Conservation (phyloP, 768 basidiomycete genomes). For the Boletus rubroflammeus region DNA sequence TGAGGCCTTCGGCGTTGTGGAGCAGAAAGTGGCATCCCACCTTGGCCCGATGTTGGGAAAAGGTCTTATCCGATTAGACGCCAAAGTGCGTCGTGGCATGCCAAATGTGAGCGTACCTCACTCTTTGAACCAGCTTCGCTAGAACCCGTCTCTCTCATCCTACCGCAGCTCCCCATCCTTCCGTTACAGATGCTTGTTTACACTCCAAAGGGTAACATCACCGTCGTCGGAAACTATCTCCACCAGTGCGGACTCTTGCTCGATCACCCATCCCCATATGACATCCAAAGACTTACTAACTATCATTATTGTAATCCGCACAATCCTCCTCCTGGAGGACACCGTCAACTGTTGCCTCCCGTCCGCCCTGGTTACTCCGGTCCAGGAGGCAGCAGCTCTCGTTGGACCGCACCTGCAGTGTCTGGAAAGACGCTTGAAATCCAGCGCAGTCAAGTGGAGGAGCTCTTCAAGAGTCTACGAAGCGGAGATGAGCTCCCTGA, state of each 20-base stretch:
- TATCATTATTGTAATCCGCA: conserved; percentile 89
- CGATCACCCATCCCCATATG: conserved; percentile 74
- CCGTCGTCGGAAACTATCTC: conserved; percentile 74
- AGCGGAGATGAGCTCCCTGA: conserved; percentile 84
- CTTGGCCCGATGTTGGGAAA: conserved; percentile 83
- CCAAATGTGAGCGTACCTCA: conserved; percentile 50
- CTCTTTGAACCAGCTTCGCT: conserved; percentile 13
- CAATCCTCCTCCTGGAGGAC: conserved; percentile 71
- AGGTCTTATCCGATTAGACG: conserved; percentile 77
- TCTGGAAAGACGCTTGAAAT: conserved; percentile 82
- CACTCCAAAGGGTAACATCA: conserved; percentile 91
- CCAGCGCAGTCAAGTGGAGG: conserved; percentile 90
- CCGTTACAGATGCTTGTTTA: conserved; percentile 85
- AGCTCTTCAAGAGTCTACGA: conserved; percentile 85
- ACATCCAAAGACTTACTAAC: conserved; percentile 52
- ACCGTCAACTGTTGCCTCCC: conserved; percentile 39
- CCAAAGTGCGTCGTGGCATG: conserved; percentile 63
- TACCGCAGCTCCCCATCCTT: conserved; percentile 68
- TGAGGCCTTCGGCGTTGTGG: conserved; percentile 79
- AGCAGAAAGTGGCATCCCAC: conserved; percentile 77
- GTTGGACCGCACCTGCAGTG: conserved; percentile 57
- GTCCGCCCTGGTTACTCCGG: conserved; percentile 41
- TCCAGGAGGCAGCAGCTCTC: conserved; percentile 35
- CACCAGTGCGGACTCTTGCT: conserved; percentile 65
- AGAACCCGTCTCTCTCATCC: conserved; percentile 17